Evolutionary conservation across 257 asterid genomes (phyloP).

Genomic region (Nicotiana sylvestris): DNA sequence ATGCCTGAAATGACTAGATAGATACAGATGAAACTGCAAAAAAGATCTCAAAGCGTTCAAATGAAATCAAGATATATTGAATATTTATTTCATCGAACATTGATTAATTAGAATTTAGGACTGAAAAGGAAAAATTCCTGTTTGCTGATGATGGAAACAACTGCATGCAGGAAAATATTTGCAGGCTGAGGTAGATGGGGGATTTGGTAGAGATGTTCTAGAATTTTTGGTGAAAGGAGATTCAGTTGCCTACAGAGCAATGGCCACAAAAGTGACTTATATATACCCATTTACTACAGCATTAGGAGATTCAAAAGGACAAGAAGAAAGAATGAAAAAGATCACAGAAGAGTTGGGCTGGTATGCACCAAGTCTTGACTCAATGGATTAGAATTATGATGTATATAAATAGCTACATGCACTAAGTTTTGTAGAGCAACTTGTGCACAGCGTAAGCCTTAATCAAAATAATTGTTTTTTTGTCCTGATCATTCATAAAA

Average conservation of each 20-base stretch:
- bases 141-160: neutral
- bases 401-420: neutral
- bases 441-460: neutral
- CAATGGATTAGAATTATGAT: slow-evolving; percentile 43
- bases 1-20: neutral
- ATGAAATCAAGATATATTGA: neutral
- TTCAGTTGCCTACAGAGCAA: slow-evolving; percentile 64
- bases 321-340: slow-evolving; percentile 63
- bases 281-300: slow-evolving; percentile 92
- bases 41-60: neutral
- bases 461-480: neutral
- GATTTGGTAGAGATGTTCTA: slow-evolving; percentile 78
- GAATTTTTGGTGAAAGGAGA: slow-evolving; percentile 76
- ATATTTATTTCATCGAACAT: neutral
- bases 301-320: slow-evolving; percentile 90
- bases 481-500: neutral
- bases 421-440: slow-evolving; percentile 1
- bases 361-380: slow-evolving; percentile 77
- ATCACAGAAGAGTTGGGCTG: slow-evolving; percentile 68
- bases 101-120: neutral
- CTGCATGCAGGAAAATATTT: slow-evolving; percentile 66
- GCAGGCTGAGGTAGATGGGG: slow-evolving; percentile 90
- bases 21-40: neutral
- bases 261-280: slow-evolving; percentile 83
- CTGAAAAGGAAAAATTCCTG: neutral